A percentile compares a stretch with the other conserved stretches of the same genome.
Conservation (phyloP, 108 stramenopile genomes). For the Epipyxis sp. region DNA sequence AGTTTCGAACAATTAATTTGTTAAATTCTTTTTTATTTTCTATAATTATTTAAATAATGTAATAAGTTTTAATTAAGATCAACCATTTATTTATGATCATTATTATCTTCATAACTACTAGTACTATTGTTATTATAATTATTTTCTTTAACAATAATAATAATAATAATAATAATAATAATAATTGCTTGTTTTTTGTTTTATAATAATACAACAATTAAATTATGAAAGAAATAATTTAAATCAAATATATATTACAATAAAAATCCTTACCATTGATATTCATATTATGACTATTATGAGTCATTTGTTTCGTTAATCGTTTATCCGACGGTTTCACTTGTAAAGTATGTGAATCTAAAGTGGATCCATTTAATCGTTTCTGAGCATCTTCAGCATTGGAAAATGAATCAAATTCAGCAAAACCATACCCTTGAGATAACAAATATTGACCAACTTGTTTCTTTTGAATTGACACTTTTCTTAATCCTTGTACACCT, state of each 20-base stretch:
- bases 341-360: constrained; percentile 86
- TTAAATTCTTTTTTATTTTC: constrained; percentile 39
- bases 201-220: too few species aligned
- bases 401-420: constrained; percentile 75
- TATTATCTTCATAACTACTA: constrained; percentile 40
- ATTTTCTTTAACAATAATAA: too few species aligned
- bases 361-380: constrained; percentile 68
- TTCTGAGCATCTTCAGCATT: constrained; percentile 71
- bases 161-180: too few species aligned
- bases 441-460: constrained; percentile 58
- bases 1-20: constrained; percentile 91
- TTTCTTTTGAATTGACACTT: constrained; percentile 84
- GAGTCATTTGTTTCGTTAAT: constrained; percentile 39
- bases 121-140: too few species aligned
- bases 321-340: constrained; percentile 70
- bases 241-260: too few species aligned
- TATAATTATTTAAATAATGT: background rate
- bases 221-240: too few species aligned
- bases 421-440: constrained; percentile 96
- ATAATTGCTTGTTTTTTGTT: too few species aligned
- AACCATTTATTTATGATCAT: constrained; percentile 37
- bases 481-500: constrained; percentile 45
- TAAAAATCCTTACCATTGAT: too few species aligned
- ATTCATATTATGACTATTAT: too few species aligned
- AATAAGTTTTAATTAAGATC: background rate